Evolutionary conservation across 805 yeast species (phyloP).

Genomic region (Huiozyma naganishii): DNA sequence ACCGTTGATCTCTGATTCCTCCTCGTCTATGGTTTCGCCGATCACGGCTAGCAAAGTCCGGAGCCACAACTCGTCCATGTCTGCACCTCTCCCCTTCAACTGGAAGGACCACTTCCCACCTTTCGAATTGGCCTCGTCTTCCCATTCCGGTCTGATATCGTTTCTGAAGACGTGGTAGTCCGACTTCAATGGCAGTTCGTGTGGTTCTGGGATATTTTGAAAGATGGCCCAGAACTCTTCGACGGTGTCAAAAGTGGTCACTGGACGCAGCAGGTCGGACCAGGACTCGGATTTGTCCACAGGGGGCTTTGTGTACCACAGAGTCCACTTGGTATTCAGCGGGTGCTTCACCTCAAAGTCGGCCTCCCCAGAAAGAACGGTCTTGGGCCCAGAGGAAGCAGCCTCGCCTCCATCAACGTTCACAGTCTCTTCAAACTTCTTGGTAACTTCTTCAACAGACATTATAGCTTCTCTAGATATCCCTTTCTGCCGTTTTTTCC

Average conservation of each 20-base stretch:
- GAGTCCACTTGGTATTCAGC: slow-evolving; percentile 81
- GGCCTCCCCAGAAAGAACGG: slow-evolving; percentile 22
- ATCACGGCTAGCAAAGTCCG: slow-evolving; percentile 78
- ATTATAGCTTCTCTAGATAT: slow-evolving; percentile 5
- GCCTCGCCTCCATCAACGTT: slow-evolving; percentile 13
- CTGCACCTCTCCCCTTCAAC: slow-evolving; percentile 50
- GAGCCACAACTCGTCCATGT: slow-evolving; percentile 86
- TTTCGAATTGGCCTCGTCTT: slow-evolving; percentile 71
- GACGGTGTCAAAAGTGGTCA: slow-evolving; percentile 83
- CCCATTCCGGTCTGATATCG: slow-evolving; percentile 98
- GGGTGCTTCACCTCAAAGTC: slow-evolving; percentile 52
- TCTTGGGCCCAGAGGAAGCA: slow-evolving; percentile 10
- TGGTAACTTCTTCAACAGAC: slow-evolving; percentile 29
- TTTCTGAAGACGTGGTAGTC: slow-evolving; percentile 93
- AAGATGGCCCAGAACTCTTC: slow-evolving; percentile 98
- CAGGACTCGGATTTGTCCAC: slow-evolving; percentile 71
- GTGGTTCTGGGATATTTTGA: slow-evolving; percentile 86
- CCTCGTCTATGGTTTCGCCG: slow-evolving; percentile 88
- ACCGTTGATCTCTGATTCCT: slow-evolving; percentile 83
- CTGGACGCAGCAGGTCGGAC: slow-evolving; percentile 87
- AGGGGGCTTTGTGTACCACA: slow-evolving; percentile 96
- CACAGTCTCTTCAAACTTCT: slow-evolving; percentile 23
- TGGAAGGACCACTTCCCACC: slow-evolving; percentile 94
- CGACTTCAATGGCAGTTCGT: slow-evolving; percentile 80
- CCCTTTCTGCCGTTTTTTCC: neutral